Conservation (phyloP, 225 moss, liverwort and hornwort genomes). For the Pleurozium schreberi region DNA sequence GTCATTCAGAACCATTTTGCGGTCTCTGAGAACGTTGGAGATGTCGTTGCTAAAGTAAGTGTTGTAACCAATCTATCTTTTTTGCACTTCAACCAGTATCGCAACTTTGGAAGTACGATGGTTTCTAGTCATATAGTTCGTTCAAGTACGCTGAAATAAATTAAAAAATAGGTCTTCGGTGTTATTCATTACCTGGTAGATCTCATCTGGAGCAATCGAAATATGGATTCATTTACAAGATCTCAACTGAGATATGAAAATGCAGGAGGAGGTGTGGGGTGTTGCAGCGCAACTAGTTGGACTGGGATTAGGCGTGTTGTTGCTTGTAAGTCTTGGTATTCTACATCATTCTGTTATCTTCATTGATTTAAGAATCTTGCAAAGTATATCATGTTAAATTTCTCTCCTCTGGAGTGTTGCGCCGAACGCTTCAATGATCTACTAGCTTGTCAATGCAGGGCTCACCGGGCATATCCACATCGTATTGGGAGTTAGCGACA, state of each 20-base stretch:
- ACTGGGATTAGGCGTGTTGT: slow-evolving; percentile 51
- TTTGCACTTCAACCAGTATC: not conserved
- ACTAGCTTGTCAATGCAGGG: slow-evolving; percentile 26
- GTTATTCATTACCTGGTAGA: not conserved
- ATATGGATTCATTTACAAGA: not conserved
- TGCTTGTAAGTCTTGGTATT: slow-evolving; percentile 47
- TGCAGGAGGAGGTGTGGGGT: slow-evolving; percentile 92
- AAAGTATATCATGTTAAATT: not conserved
- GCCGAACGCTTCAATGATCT: not conserved
- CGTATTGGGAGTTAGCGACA: slow-evolving; percentile 61
- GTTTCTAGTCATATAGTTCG: not conserved
- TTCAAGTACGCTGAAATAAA: not conserved
- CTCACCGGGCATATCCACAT: slow-evolving; percentile 56
- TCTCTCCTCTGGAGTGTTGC: not conserved
- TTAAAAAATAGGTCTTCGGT: not conserved
- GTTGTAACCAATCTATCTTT: not conserved
- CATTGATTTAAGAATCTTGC: not conserved
- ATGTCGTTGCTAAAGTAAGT: slow-evolving; percentile 80
- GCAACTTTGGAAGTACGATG: not conserved
- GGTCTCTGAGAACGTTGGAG: slow-evolving; percentile 65
- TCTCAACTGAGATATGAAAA: not conserved
- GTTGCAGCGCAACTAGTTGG: slow-evolving; percentile 86
- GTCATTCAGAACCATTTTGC: slow-evolving; percentile 98
- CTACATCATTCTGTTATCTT: not conserved
- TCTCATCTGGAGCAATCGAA: not conserved